phyloP scores from a whole-genome alignment of 768 basidiomycete species.

The Lactifluus volemus region DNA sequence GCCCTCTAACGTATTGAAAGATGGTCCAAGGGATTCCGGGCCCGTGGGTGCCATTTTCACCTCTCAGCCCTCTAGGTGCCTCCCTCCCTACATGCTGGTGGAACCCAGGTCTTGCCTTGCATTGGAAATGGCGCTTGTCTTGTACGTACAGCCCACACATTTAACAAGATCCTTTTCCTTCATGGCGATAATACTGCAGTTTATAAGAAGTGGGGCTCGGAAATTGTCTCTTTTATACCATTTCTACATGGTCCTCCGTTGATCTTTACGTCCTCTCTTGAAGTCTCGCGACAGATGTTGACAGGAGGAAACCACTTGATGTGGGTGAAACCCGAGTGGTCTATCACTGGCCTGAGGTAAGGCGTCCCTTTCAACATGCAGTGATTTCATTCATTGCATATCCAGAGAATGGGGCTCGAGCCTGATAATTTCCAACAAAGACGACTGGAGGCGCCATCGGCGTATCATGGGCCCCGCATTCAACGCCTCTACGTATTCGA shows the following conservation, averaged over 20 bases:
- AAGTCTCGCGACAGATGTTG: not conserved
- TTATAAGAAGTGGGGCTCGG: not conserved
- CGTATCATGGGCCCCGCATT: slow-evolving; percentile 22
- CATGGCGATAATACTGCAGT: not conserved
- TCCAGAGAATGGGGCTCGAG: slow-evolving; percentile 18
- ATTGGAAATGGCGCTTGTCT: not conserved
- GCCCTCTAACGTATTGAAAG: not conserved
- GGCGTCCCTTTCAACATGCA: not conserved
- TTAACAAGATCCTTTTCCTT: not conserved
- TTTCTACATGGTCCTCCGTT: not conserved
- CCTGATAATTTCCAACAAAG: slow-evolving; percentile 15
- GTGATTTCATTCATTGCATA: not conserved
- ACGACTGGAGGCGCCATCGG: slow-evolving; percentile 20
- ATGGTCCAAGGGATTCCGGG: not conserved
- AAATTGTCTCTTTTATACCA: not conserved
- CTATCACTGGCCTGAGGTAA: not conserved
- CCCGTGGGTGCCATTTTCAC: not conserved
- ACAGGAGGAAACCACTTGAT: not conserved
- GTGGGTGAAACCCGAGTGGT: slow-evolving; percentile 18
- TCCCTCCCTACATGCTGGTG: not conserved
- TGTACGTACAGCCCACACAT: not conserved
- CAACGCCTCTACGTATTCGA: slow-evolving; percentile 19
- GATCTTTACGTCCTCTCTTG: not conserved
- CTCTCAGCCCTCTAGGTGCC: not conserved
- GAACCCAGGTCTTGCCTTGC: not conserved